A percentile compares a stretch with the other conserved stretches of the same genome.
Conservation (phyloP, 371 early-diverging fungal genomes). For the Enterocytospora artemiae region DNA sequence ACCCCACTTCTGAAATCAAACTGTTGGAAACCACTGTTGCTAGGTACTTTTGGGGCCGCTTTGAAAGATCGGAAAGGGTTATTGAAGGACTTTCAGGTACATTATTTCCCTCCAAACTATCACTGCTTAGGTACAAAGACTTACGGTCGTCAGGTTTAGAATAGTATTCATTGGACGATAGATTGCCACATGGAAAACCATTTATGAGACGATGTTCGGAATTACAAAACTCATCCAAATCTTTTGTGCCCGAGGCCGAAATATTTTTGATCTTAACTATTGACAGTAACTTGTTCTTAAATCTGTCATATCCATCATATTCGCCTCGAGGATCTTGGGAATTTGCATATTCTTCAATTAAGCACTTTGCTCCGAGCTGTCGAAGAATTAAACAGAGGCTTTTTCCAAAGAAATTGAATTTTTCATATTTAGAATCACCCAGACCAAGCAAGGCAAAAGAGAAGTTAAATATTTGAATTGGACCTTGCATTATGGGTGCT, state of each 20-base stretch:
- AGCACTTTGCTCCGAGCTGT: constrained; percentile 71
- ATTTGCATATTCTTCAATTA: constrained; percentile 77
- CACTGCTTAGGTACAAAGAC: too few relatives aligned
- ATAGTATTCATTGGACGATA: too few relatives aligned
- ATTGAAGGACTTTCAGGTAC: not conserved
- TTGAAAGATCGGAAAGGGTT: not conserved
- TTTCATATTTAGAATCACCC: constrained; percentile 54
- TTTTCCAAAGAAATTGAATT: constrained; percentile 81
- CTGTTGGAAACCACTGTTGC: constrained; percentile 6
- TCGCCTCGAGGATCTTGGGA: constrained; percentile 85
- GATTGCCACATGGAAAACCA: too few relatives aligned
- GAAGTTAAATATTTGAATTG: constrained; percentile 32
- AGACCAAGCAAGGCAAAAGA: constrained; percentile 54
- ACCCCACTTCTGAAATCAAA: constrained; percentile 16
- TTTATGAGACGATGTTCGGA: too few relatives aligned
- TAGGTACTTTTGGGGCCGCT: constrained; percentile 5
- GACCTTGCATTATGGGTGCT: too few relatives aligned
- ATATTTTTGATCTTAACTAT: too few relatives aligned
- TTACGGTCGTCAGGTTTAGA: too few relatives aligned
- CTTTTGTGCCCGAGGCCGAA: too few relatives aligned
- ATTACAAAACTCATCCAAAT: too few relatives aligned
- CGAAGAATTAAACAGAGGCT: constrained; percentile 72
- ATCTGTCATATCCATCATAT: constrained; percentile 32
- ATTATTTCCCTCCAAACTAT: too few relatives aligned
- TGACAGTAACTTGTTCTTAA: not conserved